Percentiles rank a stretch among this genome's conserved stretches.
Evolutionary conservation across 345 rosid species (phyloP).

Genomic region (Melaleuca alternifolia): DNA sequence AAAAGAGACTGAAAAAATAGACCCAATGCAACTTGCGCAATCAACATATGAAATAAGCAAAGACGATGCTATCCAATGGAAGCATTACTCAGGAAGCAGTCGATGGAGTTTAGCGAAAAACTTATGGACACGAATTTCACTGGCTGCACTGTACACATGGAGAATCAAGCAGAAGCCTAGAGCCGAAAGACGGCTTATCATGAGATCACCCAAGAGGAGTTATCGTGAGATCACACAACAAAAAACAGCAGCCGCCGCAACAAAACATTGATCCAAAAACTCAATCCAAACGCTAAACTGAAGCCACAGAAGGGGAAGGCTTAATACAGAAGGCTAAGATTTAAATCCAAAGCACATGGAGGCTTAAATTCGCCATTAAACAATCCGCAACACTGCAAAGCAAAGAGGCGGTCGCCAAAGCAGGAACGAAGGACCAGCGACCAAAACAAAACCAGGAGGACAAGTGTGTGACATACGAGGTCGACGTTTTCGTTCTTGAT

Average conservation of each 20-base stretch:
- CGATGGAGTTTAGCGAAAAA: not conserved
- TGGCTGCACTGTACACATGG: not conserved
- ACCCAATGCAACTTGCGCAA: not conserved
- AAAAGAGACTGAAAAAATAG: not conserved
- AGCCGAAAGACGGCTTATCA: not conserved
- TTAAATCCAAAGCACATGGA: not conserved
- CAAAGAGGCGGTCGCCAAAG: not conserved
- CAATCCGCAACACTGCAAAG: not conserved
- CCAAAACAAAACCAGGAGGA: not conserved
- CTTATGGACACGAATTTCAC: not conserved
- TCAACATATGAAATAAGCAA: not conserved
- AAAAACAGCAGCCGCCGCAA: not conserved
- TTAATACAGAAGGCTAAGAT: not conserved
- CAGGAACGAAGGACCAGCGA: not conserved
- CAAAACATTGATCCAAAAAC: not conserved
- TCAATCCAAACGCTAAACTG: not conserved
- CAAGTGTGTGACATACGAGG: conserved; percentile 20
- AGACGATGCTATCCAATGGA: not conserved
- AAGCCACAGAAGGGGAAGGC: not conserved
- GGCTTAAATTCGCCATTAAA: not conserved
- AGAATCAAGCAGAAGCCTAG: not conserved
- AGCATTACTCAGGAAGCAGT: not conserved
- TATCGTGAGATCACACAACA: not conserved
- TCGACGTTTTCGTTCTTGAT: conserved; percentile 49
- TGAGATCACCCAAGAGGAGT: not conserved